These are phyloP conservation scores for Austroboletus novae-zelandiae DNA, from an alignment of 1,284 basidiomycete species.

Conservation along the genomic window DNA sequence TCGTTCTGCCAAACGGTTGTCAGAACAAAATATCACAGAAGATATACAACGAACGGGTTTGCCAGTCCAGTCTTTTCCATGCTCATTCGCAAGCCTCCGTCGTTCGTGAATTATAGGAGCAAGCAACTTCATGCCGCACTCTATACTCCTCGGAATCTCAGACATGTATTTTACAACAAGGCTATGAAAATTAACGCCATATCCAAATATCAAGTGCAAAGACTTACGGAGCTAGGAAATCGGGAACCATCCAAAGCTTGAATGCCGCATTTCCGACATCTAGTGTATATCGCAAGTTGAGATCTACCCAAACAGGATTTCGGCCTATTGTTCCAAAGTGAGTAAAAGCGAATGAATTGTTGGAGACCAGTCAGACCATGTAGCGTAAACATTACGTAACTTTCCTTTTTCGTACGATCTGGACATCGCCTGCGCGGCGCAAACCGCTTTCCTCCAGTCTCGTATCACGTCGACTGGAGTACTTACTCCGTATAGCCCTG, in stretches of 20 bases:
- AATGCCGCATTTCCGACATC: conserved; percentile 29
- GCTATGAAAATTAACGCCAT: too few relatives aligned
- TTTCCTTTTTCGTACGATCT: too few relatives aligned
- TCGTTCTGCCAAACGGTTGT: not conserved
- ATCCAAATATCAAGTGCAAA: not conserved
- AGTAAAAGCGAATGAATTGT: too few relatives aligned
- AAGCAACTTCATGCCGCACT: conserved; percentile 26
- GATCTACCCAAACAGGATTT: conserved; percentile 34
- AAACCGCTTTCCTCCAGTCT: too few relatives aligned
- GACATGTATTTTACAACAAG: not conserved
- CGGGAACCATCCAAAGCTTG: conserved; percentile 37
- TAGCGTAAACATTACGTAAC: too few relatives aligned
- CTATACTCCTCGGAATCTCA: not conserved
- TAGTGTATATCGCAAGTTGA: conserved; percentile 35
- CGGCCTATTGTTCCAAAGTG: not conserved
- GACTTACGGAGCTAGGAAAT: conserved; percentile 38
- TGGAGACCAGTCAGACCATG: too few relatives aligned
- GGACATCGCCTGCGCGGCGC: too few relatives aligned
- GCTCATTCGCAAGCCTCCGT: conserved; percentile 25
- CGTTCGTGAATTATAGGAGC: conserved; percentile 39
- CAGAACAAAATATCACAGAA: conserved; percentile 23
- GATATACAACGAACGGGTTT: conserved; percentile 33
- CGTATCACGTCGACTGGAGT: too few relatives aligned
- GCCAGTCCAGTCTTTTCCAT: conserved; percentile 38
- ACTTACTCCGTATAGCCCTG: too few relatives aligned